phyloP scores from a whole-genome alignment of 2,329 filamentous ascomycete species.

The Ophiostoma ips region DNA sequence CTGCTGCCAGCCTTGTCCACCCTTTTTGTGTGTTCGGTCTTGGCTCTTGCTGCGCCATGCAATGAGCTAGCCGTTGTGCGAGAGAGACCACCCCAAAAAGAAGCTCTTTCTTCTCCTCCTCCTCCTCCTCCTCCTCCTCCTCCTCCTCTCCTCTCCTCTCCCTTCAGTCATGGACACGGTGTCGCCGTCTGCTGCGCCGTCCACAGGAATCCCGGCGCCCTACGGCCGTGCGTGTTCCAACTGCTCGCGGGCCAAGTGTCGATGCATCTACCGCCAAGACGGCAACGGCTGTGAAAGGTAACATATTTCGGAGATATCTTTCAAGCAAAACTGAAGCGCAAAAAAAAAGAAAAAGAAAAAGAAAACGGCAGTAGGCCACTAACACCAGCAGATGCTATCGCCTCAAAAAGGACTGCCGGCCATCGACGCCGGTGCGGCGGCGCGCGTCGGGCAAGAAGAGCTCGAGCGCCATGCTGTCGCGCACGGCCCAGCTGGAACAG shows the following conservation, averaged over 20 bases:
- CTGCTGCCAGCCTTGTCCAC: too few species aligned
- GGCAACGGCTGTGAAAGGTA: conserved; percentile 21
- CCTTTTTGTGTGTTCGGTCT: not conserved
- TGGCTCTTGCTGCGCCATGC: not conserved
- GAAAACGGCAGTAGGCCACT: too few species aligned
- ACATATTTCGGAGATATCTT: too few species aligned
- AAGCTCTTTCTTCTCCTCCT: too few species aligned
- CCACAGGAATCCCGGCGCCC: conserved; percentile 13
- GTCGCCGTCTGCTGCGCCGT: not conserved
- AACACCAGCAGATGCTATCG: conserved; percentile 24
- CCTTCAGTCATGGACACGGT: not conserved
- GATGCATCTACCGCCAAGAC: conserved; percentile 27
- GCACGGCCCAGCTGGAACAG: conserved; percentile 33
- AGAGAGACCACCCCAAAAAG: not conserved
- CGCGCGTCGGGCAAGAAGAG: conserved; percentile 20
- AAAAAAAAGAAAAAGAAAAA: too few species aligned
- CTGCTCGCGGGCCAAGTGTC: conserved; percentile 33
- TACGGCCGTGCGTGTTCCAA: conserved; percentile 34
- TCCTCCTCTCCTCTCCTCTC: not conserved
- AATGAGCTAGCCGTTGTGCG: not conserved
- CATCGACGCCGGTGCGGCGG: conserved; percentile 28
- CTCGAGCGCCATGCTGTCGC: conserved; percentile 16
- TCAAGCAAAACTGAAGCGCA: not conserved
- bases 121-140: too few species aligned
- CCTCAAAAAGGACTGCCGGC: conserved; percentile 32